Conservation (phyloP, 805 yeast genomes). For the Kluyveromyces aestuarii region DNA sequence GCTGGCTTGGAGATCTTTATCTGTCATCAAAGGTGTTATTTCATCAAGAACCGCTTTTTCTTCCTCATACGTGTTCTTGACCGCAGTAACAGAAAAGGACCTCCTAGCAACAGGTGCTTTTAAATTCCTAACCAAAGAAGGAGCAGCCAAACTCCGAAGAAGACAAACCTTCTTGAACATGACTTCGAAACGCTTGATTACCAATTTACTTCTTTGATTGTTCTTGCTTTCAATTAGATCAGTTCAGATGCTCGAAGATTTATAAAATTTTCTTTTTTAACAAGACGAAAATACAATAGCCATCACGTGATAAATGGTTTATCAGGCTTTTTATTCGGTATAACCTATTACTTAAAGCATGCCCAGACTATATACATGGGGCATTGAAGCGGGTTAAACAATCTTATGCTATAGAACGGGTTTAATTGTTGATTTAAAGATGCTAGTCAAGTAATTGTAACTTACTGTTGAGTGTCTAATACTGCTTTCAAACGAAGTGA, state of each 20-base stretch:
- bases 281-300: too few species aligned
- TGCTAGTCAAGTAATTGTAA: too few species aligned
- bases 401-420: not conserved
- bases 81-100: constrained; percentile 9
- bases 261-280: not conserved
- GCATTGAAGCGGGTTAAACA: too few species aligned
- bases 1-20: constrained; percentile 43
- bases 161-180: constrained; percentile 1
- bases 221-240: not conserved
- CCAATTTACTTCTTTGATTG: not conserved
- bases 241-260: not conserved
- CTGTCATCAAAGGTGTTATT: constrained; percentile 39
- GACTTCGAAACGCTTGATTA: not conserved
- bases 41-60: constrained; percentile 63
- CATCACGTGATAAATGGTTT: too few species aligned
- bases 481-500: constrained; percentile 31
- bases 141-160: not conserved
- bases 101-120: not conserved
- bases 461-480: constrained; percentile 12
- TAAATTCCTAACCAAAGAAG: not conserved
- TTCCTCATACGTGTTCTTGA: constrained; percentile 48
- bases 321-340: too few species aligned
- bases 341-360: too few species aligned
- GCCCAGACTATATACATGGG: too few species aligned
- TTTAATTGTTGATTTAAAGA: not conserved